Conservation (phyloP, 208 protist genomes). For the Endotrypanum monterogeii region DNA sequence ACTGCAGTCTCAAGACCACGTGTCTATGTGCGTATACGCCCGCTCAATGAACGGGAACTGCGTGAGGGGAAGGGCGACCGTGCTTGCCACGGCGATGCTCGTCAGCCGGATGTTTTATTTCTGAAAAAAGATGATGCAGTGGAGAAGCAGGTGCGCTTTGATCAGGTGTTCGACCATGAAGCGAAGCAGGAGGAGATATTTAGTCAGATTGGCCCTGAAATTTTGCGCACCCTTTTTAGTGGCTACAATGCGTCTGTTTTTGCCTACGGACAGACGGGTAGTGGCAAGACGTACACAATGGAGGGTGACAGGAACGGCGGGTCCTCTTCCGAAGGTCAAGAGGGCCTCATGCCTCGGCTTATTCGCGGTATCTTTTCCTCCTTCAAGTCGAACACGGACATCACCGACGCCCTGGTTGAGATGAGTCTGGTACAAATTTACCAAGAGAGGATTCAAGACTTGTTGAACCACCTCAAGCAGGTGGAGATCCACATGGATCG, state of each 20-base stretch:
- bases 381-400: slow-evolving; percentile 64
- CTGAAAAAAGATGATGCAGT: slow-evolving; percentile 59
- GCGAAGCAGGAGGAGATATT: slow-evolving; percentile 60
- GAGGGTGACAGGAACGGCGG: slow-evolving; percentile 58
- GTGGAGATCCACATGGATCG: slow-evolving; percentile 91
- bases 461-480: slow-evolving; percentile 77
- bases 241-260: slow-evolving; percentile 92
- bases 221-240: slow-evolving; percentile 74
- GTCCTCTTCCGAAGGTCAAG: slow-evolving; percentile 20
- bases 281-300: slow-evolving; percentile 94
- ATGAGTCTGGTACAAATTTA: slow-evolving; percentile 91
- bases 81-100: slow-evolving; percentile 53
- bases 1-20: slow-evolving; percentile 75
- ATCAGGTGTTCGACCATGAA: slow-evolving; percentile 71
- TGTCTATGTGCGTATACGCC: slow-evolving; percentile 90
- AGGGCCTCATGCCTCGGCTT: slow-evolving; percentile 78
- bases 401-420: slow-evolving; percentile 72
- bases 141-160: slow-evolving; percentile 85
- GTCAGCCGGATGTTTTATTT: slow-evolving; percentile 79
- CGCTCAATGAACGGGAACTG: slow-evolving; percentile 82
- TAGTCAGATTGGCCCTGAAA: slow-evolving; percentile 67
- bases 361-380: slow-evolving; percentile 75
- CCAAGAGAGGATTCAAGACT: slow-evolving; percentile 89
- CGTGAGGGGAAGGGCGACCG: slow-evolving; percentile 72
- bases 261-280: slow-evolving; percentile 97